phyloP scores from a whole-genome alignment of 148 eudicot genomes.

The Arctostaphylos glauca region DNA sequence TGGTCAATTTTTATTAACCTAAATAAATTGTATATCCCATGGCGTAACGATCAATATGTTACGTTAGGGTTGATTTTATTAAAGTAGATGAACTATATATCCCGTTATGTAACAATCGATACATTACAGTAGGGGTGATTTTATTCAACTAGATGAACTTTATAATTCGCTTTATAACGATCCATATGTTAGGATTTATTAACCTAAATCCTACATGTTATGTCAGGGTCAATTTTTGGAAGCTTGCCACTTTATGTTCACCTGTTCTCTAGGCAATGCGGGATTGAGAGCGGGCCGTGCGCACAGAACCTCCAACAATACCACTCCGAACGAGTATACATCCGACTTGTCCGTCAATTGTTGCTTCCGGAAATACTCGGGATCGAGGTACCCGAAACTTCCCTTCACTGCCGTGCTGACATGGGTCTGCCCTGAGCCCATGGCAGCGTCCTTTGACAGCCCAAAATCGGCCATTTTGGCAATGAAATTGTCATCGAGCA shows the following conservation, averaged over 20 bases:
- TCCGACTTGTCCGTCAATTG: conserved; percentile 45
- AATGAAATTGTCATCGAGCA: conserved; percentile 62
- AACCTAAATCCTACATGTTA: too few species aligned
- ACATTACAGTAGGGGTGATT: too few species aligned
- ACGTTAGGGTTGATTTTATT: too few species aligned
- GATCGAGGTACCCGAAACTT: conserved; percentile 44
- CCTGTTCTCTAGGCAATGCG: conserved; percentile 34
- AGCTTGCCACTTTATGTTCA: background rate
- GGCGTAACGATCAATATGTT: too few species aligned
- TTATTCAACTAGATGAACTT: too few species aligned
- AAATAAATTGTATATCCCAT: too few species aligned
- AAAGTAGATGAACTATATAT: too few species aligned
- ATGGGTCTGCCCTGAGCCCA: conserved; percentile 42
- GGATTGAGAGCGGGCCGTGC: conserved; percentile 45
- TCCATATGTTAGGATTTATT: too few species aligned
- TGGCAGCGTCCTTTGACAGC: conserved; percentile 53
- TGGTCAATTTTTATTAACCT: too few species aligned
- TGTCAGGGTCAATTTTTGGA: too few species aligned
- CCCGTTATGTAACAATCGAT: too few species aligned
- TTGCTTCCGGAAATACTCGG: conserved; percentile 43
- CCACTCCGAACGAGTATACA: conserved; percentile 45
- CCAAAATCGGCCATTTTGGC: conserved; percentile 94
- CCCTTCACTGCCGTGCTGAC: conserved; percentile 71
- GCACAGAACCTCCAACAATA: conserved; percentile 38
- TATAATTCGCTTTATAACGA: too few species aligned